Conservation (phyloP, 148 eudicot genomes). For the Cornus controversa region DNA sequence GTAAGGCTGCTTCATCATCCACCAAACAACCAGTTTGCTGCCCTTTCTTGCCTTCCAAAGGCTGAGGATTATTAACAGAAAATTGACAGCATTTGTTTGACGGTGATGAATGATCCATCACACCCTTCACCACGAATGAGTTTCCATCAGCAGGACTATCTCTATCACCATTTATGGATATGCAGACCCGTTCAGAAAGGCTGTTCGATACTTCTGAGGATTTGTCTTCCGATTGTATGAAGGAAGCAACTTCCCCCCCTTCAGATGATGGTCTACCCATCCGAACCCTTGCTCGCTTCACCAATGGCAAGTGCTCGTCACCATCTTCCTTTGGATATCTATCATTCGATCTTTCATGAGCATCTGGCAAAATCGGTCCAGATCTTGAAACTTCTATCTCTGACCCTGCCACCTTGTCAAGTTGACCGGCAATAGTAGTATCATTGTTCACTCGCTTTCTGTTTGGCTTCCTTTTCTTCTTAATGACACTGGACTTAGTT, state of each 20-base stretch:
- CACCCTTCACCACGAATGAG: constrained; percentile 19
- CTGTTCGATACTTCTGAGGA: constrained; percentile 28
- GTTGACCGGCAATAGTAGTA: constrained; percentile 31
- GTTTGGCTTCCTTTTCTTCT: constrained; percentile 83
- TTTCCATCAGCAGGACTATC: constrained; percentile 28
- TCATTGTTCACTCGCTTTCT: constrained; percentile 59
- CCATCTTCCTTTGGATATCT: constrained; percentile 63
- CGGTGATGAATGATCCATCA: constrained; percentile 23
- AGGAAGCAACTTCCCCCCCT: constrained; percentile 42
- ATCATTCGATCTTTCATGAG: constrained; percentile 32
- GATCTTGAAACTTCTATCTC: constrained; percentile 28
- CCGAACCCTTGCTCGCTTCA: constrained; percentile 92
- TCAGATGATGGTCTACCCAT: constrained; percentile 64
- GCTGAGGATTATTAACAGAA: constrained; percentile 35
- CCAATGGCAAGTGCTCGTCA: constrained; percentile 91
- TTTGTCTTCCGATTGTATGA: constrained; percentile 38
- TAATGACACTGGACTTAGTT: constrained; percentile 40
- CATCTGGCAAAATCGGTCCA: constrained; percentile 14
- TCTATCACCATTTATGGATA: constrained; percentile 29
- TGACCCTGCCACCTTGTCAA: constrained; percentile 31
- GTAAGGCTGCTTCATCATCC: constrained; percentile 94
- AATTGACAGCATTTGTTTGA: constrained; percentile 26
- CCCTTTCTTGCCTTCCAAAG: constrained; percentile 40
- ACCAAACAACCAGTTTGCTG: constrained; percentile 41
- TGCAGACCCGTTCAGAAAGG: constrained; percentile 16